Percentiles rank a stretch among this genome's conserved stretches.
Evolutionary conservation across 2,329 filamentous ascomycete species (phyloP).

Genomic region (Zopfia rhizophila): DNA sequence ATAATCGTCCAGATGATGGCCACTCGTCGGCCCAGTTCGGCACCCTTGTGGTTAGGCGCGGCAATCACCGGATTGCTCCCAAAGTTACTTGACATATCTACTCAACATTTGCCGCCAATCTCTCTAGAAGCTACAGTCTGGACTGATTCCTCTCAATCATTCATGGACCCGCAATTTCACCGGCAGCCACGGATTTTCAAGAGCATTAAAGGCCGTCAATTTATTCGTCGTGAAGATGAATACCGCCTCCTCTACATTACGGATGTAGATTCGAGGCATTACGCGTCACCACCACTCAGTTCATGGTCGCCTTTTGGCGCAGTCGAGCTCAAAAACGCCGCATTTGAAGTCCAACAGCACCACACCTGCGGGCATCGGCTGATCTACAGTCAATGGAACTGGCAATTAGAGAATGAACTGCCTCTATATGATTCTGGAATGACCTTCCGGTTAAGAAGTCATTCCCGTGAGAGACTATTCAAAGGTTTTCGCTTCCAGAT

Average conservation of each 20-base stretch:
- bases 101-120: neutral
- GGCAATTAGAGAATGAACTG: neutral
- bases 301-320: conserved; percentile 1
- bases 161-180: conserved; percentile 1
- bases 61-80: conserved; percentile 2
- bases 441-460: neutral
- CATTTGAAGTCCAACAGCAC: conserved; percentile 1
- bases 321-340: neutral
- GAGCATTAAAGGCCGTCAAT: neutral
- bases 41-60: too few species aligned
- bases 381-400: neutral
- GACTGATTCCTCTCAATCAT: neutral
- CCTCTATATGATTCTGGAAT: conserved; percentile 1
- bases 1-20: too few species aligned
- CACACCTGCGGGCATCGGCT: neutral
- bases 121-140: conserved; percentile 2
- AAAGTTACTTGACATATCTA: neutral
- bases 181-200: neutral
- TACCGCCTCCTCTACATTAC: conserved; percentile 5
- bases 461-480: neutral
- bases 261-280: conserved; percentile 1
- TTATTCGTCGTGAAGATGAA: conserved; percentile 3
- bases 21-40: too few species aligned
- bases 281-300: conserved; percentile 1
- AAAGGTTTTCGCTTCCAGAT: too few species aligned